These are phyloP conservation scores for Coccomyxa sp. DNA, from an alignment of 139 green algal genomes.

Conservation along the genomic window DNA sequence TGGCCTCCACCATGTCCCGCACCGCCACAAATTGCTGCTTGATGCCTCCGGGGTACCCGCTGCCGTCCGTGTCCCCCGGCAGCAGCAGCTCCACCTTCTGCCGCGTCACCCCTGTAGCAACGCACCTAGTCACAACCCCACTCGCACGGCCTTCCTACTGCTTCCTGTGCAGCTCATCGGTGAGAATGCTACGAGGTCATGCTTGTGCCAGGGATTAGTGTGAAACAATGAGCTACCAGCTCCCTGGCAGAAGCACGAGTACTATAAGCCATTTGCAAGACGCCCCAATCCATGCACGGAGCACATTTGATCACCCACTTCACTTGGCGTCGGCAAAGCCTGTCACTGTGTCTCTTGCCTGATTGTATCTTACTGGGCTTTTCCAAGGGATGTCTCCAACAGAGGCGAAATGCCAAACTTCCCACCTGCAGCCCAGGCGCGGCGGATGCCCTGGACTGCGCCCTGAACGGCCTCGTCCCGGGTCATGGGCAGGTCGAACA, in stretches of 20 bases:
- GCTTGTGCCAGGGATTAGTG: background rate
- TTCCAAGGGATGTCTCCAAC: too few relatives aligned
- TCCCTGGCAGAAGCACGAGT: background rate
- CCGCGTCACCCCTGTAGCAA: conserved; percentile 5
- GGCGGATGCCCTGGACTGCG: background rate
- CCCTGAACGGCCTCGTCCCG: background rate
- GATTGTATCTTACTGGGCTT: too few relatives aligned
- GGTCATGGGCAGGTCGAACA: background rate
- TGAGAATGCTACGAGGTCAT: background rate
- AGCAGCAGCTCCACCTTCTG: conserved; percentile 72
- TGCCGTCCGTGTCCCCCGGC: conserved; percentile 34
- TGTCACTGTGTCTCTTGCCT: too few relatives aligned
- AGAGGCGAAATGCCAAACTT: too few relatives aligned
- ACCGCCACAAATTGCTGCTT: conserved; percentile 80
- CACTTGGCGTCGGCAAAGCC: too few relatives aligned
- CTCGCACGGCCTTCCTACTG: background rate
- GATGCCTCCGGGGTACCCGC: conserved; percentile 75
- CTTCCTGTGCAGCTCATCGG: background rate
- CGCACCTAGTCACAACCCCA: background rate
- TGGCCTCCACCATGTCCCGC: conserved; percentile 59
- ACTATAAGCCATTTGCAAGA: background rate
- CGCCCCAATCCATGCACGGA: background rate
- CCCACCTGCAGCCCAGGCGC: background rate
- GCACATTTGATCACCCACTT: too few relatives aligned
- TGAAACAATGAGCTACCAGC: background rate